Base-by-base conservation (phyloP, 306 rosid genomes). In the Begonia fuchsioides region DNA sequence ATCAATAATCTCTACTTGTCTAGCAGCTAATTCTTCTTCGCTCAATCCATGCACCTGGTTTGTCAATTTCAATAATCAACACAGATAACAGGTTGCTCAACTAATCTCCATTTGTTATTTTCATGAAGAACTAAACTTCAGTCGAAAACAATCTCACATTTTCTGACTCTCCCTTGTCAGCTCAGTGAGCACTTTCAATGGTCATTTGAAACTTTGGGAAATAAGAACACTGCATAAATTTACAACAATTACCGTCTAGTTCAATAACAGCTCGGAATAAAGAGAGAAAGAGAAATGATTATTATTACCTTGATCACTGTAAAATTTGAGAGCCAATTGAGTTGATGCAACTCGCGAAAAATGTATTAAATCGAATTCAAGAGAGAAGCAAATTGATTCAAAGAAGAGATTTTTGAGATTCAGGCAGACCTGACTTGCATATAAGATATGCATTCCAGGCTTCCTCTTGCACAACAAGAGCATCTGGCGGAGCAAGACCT, bases 381-480 rank as follows among this genome's bases (percentile, higher is more conserved):
- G 32, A 8, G 4, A 16, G 35, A 48, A 52, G 51, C 11, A 10
- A 53, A 17, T 5, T 53, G 54, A 43, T 19, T n/a, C n/a, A 35
- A 12, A 47, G 13, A 54, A 50, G 16, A 46, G 41, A 12, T 15
- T 41, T n/a, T 26, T 18, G 1, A 45, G 17, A n/a, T 53, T 44
- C 8, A 39, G 54, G 15, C 63, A 43, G 52, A 72, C 77, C 73
- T 72, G 77, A 67, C 55, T 72, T 72, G 60, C 77, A 72, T 67
- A 44, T 72, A 32, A 73, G 77, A 58, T 57, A 67, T 53, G 77
- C 77, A 12, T 72, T 72, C 77, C 73, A 72, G 41, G 77, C 70
- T 58, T 72, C 73, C 63, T 72, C 77, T 67, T 67, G 66, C 67
- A 72, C 55, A 53, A 72, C 45, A 11, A 72, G 77, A 39, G 77